These are phyloP conservation scores for Fraxinus baroniana DNA, from an alignment of 305 asterid genomes.

Conservation along the genomic window DNA sequence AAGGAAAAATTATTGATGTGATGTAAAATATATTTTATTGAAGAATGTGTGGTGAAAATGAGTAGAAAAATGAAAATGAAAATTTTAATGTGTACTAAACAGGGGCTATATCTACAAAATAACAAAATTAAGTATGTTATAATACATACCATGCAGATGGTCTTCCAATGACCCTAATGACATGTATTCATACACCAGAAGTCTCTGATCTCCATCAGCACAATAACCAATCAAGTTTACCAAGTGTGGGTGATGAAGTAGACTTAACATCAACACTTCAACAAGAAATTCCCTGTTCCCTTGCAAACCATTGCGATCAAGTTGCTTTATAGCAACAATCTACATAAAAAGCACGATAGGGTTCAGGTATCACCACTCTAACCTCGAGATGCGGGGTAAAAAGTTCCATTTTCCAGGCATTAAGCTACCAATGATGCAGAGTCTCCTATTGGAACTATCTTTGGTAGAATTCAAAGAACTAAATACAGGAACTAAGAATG, in stretches of 20 bases:
- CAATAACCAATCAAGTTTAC: slow-evolving; percentile 8
- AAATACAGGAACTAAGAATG: neutral
- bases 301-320: slow-evolving; percentile 5
- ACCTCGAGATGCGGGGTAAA: neutral
- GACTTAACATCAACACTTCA: slow-evolving; percentile 5
- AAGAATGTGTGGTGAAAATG: too few species aligned
- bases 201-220: slow-evolving; percentile 11
- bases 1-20: too few species aligned
- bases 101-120: neutral
- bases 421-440: neutral
- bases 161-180: slow-evolving; percentile 17
- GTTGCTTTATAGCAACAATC: slow-evolving; percentile 10
- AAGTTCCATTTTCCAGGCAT: neutral
- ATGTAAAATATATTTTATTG: too few species aligned
- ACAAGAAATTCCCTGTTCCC: slow-evolving; percentile 10
- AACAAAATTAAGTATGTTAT: neutral
- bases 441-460: neutral
- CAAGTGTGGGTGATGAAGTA: slow-evolving; percentile 3
- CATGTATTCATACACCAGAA: slow-evolving; percentile 2
- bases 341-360: neutral
- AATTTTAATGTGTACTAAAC: too few species aligned
- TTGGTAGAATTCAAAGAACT: neutral
- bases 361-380: neutral
- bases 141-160: slow-evolving; percentile 12
- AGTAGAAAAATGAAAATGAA: too few species aligned